Base-by-base conservation (phyloP, 208 protist species). In the Trypanosoma grayi region DNA sequence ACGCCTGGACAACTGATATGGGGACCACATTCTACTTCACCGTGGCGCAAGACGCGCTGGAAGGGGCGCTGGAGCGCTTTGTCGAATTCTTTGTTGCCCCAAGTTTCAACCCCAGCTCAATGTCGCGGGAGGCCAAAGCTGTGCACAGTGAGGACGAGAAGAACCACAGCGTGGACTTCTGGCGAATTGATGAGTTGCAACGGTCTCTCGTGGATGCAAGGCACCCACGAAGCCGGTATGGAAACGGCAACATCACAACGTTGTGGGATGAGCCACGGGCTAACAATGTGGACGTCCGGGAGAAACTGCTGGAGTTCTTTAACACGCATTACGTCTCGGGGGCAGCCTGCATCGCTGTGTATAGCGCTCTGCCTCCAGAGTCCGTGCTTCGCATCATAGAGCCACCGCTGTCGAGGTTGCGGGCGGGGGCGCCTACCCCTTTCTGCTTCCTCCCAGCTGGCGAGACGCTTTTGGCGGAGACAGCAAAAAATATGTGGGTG, bases 91-190 rank as follows among this genome's bases (percentile, higher is more conserved):
- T 98, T 63, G 82, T 95, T 41, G 54, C 79, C 5, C 96, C 96
- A 20, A 85, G 76, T 30, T 97, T 98, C 60, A 92, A 85, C 28
- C 48, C 71, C 6, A 73, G 70, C 45, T 79, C 83, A 6, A 70
- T 93, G 18, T 68, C 71, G 31, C 84, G 96, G 4, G 96, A 98
- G 76, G 68, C 97, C 22, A 70, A 92, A 54, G 96, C 96, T 4
- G 93, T 98, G 27, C 84, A 98, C 63, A 95, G 81, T 66, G 96
- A 98, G 62, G 85, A 98, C 67, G 69, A 89, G 52, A 94, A 96
- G 62, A 97, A 97, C 69, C 85, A 90, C 62, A 81, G 76, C 44
- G 70, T 75, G 33, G 93, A 97, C 54, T 74, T 76, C 63, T 95
- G 90, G 87, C 72, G 88, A 36, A 28, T 82, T 7, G 67, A 88